phyloP scores from a whole-genome alignment of 257 asterid species.

The Henckelia pumila region DNA sequence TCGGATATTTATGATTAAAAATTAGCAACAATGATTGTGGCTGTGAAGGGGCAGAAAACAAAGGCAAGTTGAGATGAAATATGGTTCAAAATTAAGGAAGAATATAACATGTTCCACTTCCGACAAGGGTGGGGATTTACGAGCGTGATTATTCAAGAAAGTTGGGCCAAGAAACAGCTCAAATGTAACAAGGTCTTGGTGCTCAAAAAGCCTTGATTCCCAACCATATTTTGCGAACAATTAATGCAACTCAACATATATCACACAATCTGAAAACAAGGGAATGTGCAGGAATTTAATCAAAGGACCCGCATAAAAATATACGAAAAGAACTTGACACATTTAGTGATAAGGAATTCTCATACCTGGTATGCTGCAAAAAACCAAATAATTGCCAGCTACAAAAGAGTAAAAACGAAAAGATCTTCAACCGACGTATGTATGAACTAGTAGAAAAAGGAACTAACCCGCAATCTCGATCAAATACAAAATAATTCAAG shows the following conservation, averaged over 20 bases:
- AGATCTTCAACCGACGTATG: background rate
- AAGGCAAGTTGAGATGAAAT: background rate
- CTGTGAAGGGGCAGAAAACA: background rate
- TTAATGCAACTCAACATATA: conserved; percentile 30
- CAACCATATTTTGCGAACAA: conserved; percentile 27
- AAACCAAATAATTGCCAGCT: conserved; percentile 24
- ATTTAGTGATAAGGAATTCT: conserved; percentile 31
- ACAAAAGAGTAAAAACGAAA: background rate
- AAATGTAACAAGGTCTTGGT: conserved; percentile 25
- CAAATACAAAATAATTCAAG: background rate
- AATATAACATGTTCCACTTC: conserved; percentile 21
- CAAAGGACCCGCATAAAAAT: conserved; percentile 35
- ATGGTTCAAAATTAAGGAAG: conserved; percentile 11
- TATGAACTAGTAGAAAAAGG: background rate
- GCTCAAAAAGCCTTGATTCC: conserved; percentile 33
- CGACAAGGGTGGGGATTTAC: conserved; percentile 24
- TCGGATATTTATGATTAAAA: too few relatives aligned
- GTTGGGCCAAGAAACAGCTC: conserved; percentile 43
- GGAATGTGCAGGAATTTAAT: conserved; percentile 47
- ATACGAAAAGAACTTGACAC: conserved; percentile 15
- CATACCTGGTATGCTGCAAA: conserved; percentile 37
- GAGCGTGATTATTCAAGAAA: conserved; percentile 27
- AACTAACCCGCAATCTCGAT: background rate
- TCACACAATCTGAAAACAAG: conserved; percentile 36
- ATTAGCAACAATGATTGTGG: background rate